Evolutionary conservation across 352 stramenopile species (phyloP).

Genomic region (Phytophthora melonis): DNA sequence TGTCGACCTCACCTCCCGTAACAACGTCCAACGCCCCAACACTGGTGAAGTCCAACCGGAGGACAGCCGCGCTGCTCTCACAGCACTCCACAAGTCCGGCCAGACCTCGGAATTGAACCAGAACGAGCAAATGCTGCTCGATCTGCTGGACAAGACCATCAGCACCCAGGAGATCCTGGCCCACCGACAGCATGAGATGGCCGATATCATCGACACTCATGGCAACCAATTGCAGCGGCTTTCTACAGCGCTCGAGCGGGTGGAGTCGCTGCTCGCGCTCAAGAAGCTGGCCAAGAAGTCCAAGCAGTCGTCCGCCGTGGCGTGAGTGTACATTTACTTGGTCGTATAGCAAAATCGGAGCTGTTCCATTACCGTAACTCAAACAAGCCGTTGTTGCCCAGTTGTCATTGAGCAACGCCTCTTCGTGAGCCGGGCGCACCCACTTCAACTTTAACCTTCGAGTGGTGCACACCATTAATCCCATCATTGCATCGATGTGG

Average conservation of each 20-base stretch:
- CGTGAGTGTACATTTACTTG: background rate
- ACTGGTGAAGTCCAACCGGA: conserved; percentile 6
- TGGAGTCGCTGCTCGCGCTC: conserved; percentile 59
- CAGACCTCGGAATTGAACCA: conserved; percentile 58
- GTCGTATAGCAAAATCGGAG: background rate
- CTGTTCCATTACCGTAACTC: background rate
- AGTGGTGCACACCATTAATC: background rate
- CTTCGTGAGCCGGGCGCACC: conserved; percentile 9
- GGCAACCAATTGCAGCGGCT: conserved; percentile 71
- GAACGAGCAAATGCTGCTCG: conserved; percentile 78
- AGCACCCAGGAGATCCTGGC: conserved; percentile 82
- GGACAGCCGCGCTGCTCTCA: conserved; percentile 30
- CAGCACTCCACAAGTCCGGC: conserved; percentile 33
- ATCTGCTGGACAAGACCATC: conserved; percentile 83
- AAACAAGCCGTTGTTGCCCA: background rate
- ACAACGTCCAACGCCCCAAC: background rate
- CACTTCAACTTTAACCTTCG: conserved; percentile 13
- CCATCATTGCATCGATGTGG: background rate
- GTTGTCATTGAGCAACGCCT: no score
- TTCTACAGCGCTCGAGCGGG: conserved; percentile 73
- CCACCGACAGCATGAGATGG: conserved; percentile 79
- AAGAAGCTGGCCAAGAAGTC: conserved; percentile 12
- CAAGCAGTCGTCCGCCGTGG: background rate
- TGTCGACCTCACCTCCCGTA: background rate
- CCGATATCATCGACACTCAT: conserved; percentile 70